Conservation (phyloP, 177 flowering plant species). For the Vitis hybrid region DNA sequence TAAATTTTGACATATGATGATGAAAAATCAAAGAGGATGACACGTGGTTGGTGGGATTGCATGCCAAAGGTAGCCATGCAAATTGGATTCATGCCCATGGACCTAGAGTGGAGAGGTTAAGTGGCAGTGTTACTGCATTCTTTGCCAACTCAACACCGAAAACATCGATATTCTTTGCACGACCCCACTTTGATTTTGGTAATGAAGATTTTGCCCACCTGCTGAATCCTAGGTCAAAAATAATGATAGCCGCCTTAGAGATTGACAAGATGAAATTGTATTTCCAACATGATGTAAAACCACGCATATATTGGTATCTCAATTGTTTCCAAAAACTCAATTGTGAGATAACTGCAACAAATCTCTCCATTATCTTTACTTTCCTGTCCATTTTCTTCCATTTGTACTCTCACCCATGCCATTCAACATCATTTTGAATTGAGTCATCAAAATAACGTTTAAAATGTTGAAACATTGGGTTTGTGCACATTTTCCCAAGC, state of each 20-base stretch:
- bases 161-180: constrained; percentile 94
- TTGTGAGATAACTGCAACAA: constrained; percentile 51
- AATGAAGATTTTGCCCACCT: constrained; percentile 85
- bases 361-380: constrained; percentile 78
- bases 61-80: no score
- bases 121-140: constrained; percentile 81
- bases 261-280: constrained; percentile 98
- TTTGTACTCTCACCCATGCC: constrained; percentile 55
- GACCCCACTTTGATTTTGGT: constrained; percentile 85
- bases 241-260: constrained; percentile 87
- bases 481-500: constrained; percentile 70
- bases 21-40: no score
- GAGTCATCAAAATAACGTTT: constrained; percentile 55
- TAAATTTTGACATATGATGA: no score
- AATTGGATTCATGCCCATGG: no score
- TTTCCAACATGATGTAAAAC: constrained; percentile 91
- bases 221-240: constrained; percentile 91
- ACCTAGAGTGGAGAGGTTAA: not conserved
- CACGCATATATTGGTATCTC: constrained; percentile 79
- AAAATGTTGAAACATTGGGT: constrained; percentile 55
- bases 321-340: constrained; percentile 83
- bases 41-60: no score
- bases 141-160: constrained; percentile 86
- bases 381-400: constrained; percentile 84
- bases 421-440: constrained; percentile 31